Conservation (phyloP, 2,329 filamentous ascomycete species). For the Lecanicillium sp. region DNA sequence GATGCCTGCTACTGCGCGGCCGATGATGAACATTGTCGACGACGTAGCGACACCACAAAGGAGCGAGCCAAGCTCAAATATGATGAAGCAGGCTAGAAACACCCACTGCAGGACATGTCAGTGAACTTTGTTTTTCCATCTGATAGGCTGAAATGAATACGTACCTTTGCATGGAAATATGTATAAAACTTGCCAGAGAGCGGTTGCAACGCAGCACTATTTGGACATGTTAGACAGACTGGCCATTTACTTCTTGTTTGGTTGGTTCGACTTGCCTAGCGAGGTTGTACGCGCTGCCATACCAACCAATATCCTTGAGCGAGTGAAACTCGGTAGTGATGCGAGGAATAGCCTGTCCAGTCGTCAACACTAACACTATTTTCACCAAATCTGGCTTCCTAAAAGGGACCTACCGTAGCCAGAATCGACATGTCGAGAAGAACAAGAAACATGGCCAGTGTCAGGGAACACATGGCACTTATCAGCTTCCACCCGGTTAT, state of each 20-base stretch:
- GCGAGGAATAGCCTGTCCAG: conserved; percentile 32
- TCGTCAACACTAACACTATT: conserved; percentile 2
- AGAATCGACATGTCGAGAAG: conserved; percentile 47
- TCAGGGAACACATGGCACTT: conserved; percentile 28
- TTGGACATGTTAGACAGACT: conserved; percentile 8
- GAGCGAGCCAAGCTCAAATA: conserved; percentile 33
- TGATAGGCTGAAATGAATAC: too few species aligned
- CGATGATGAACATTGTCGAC: conserved; percentile 40
- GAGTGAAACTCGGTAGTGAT: conserved; percentile 44
- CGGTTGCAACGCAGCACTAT: conserved; percentile 41
- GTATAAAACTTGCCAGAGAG: conserved; percentile 45
- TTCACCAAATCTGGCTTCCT: background rate
- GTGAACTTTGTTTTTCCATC: too few species aligned
- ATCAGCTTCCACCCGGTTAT: conserved; percentile 22
- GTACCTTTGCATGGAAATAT: conserved; percentile 26
- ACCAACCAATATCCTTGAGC: conserved; percentile 48
- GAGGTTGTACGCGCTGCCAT: conserved; percentile 41
- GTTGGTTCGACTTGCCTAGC: conserved; percentile 23
- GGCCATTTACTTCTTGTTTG: background rate
- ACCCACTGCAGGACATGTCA: conserved; percentile 13
- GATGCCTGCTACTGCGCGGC: conserved; percentile 39
- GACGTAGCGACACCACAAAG: conserved; percentile 38
- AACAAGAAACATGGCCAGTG: conserved; percentile 37
- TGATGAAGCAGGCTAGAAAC: conserved; percentile 20
- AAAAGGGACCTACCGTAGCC: conserved; percentile 31